Evolutionary conservation across 2,329 filamentous ascomycete species (phyloP).

Genomic region (Orbilia quercus): DNA sequence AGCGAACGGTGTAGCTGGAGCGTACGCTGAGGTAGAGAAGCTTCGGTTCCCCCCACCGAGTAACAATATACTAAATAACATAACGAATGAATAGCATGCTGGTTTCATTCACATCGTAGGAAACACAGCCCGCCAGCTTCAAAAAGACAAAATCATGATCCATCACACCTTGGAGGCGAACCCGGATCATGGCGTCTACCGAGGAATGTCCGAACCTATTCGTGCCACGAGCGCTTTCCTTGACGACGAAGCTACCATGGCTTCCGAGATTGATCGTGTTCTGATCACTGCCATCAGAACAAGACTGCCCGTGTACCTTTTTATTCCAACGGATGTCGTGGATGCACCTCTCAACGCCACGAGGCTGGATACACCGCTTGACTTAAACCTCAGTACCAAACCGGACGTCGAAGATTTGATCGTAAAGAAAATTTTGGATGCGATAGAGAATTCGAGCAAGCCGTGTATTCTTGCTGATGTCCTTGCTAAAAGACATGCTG

Average conservation of each 20-base stretch:
- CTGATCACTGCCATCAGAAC: slow-evolving; percentile 68
- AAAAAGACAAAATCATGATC: slow-evolving; percentile 65
- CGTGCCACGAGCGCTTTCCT: slow-evolving; percentile 62
- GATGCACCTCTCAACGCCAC: slow-evolving; percentile 61
- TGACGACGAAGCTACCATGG: slow-evolving; percentile 65
- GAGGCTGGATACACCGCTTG: slow-evolving; percentile 60
- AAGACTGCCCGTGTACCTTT: slow-evolving; percentile 70
- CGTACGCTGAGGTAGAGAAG: slow-evolving; percentile 67
- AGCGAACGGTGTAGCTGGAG: slow-evolving; percentile 71
- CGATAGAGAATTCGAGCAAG: slow-evolving; percentile 65
- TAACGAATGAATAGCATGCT: slow-evolving; percentile 64
- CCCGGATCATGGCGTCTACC: slow-evolving; percentile 59
- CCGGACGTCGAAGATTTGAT: slow-evolving; percentile 60
- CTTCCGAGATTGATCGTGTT: slow-evolving; percentile 68
- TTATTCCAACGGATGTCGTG: slow-evolving; percentile 69
- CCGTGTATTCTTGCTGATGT: slow-evolving; percentile 69
- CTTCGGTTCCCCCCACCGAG: not conserved
- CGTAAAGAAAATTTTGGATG: slow-evolving; percentile 63
- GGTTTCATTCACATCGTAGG: slow-evolving; percentile 72
- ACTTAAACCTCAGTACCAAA: slow-evolving; percentile 58
- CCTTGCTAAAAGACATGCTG: slow-evolving; percentile 47
- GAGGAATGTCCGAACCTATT: slow-evolving; percentile 61
- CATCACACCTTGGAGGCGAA: slow-evolving; percentile 69
- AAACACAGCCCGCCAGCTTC: slow-evolving; percentile 65
- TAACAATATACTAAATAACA: not conserved